Percentiles rank a stretch among this genome's conserved stretches.
Conservation (phyloP, 768 basidiomycete genomes). For the Epithele typhae region DNA sequence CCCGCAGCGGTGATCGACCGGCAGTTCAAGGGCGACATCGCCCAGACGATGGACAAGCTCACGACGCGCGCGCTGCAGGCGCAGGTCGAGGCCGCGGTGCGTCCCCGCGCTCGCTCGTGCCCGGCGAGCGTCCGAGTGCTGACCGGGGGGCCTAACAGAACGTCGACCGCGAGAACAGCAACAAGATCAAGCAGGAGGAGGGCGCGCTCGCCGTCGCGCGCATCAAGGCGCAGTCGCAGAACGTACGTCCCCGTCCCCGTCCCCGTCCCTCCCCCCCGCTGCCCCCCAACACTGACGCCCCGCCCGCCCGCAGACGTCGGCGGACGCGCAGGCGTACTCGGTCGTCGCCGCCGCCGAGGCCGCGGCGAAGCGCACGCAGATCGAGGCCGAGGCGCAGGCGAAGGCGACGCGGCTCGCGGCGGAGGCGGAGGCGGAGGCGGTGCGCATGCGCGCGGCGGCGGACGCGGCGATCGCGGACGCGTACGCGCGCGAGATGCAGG, state of each 20-base stretch:
- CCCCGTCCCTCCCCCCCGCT: too few relatives aligned
- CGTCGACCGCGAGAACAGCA: conserved; percentile 83
- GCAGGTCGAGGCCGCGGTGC: conserved; percentile 80
- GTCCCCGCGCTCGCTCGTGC: conserved; percentile 16
- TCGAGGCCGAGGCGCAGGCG: conserved; percentile 74
- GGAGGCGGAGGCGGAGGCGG: conserved; percentile 69
- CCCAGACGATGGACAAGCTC: conserved; percentile 78
- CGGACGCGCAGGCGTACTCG: conserved; percentile 73
- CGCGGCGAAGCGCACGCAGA: conserved; percentile 57
- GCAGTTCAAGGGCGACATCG: conserved; percentile 85
- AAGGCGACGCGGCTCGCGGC: conserved; percentile 74
- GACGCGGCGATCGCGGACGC: conserved; percentile 55
- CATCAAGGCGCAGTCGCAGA: conserved; percentile 65
- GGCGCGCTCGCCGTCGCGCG: conserved; percentile 72
- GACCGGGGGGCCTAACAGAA: conserved; percentile 46
- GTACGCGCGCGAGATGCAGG: conserved; percentile 76
- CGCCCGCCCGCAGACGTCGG: conserved; percentile 43
- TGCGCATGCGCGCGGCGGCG: conserved; percentile 59
- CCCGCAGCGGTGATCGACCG: conserved; percentile 76
- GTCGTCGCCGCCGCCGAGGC: conserved; percentile 73
- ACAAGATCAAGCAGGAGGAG: conserved; percentile 83
- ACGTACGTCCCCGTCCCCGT: conserved; percentile 29
- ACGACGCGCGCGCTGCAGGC: conserved; percentile 82
- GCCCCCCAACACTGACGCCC: neutral
- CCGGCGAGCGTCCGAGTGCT: neutral